Conservation (phyloP, 805 yeast species). For the Schwanniomyces pseudopolymorphus region DNA sequence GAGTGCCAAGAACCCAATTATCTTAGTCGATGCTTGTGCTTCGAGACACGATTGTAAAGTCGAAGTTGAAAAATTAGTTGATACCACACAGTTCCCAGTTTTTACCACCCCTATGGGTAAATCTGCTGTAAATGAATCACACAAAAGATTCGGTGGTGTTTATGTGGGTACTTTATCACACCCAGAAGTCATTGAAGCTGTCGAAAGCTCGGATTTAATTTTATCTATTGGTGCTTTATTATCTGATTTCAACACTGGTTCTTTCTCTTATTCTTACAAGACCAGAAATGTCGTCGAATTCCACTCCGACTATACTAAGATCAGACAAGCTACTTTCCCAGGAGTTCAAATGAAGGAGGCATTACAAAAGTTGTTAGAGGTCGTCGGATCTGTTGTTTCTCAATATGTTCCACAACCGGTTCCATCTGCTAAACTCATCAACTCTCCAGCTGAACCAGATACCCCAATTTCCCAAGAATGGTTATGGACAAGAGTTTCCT, state of each 20-base stretch:
- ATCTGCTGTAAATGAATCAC: slow-evolving; percentile 70
- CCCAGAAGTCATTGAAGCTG: slow-evolving; percentile 70
- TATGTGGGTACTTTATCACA: slow-evolving; percentile 80
- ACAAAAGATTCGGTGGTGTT: slow-evolving; percentile 78
- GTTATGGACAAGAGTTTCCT: slow-evolving; percentile 59
- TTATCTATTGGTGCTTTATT: slow-evolving; percentile 79
- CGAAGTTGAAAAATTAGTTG: slow-evolving; percentile 64
- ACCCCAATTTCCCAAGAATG: slow-evolving; percentile 53
- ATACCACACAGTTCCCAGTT: slow-evolving; percentile 73
- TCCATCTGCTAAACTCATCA: slow-evolving; percentile 45
- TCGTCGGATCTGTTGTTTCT: slow-evolving; percentile 22
- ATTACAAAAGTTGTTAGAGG: slow-evolving; percentile 21
- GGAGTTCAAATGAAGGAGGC: slow-evolving; percentile 67
- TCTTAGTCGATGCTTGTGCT: slow-evolving; percentile 87
- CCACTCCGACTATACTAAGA: slow-evolving; percentile 75
- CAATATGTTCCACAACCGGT: slow-evolving; percentile 50
- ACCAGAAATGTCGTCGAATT: slow-evolving; percentile 75
- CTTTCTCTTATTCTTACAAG: slow-evolving; percentile 73
- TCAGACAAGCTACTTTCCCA: slow-evolving; percentile 67
- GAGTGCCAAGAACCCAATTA: slow-evolving; percentile 65
- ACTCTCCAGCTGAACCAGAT: slow-evolving; percentile 27
- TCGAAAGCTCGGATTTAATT: slow-evolving; percentile 72
- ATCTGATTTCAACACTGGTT: slow-evolving; percentile 90
- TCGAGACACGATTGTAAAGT: slow-evolving; percentile 67
- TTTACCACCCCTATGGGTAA: slow-evolving; percentile 92